These are phyloP conservation scores for Neurospora tetraspora DNA, from an alignment of 495 filamentous ascomycete species.

Conservation along the genomic window DNA sequence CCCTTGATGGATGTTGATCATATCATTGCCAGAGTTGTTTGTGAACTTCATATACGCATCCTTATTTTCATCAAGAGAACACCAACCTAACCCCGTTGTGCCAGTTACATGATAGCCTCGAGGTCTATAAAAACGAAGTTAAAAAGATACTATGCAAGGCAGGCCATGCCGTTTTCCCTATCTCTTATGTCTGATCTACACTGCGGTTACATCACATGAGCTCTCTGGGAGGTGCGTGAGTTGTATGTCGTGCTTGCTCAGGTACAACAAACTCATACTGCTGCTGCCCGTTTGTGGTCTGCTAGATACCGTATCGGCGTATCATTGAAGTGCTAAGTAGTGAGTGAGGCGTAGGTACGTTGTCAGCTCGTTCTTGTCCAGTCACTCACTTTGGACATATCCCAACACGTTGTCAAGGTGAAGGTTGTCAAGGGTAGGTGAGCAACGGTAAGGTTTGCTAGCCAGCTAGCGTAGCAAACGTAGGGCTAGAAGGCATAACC, in stretches of 20 bases:
- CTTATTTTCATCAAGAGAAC: neutral
- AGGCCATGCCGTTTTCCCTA: neutral
- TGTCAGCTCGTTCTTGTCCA: neutral
- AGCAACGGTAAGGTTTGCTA: neutral
- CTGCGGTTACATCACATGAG: neutral
- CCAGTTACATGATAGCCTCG: neutral
- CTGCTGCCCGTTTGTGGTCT: neutral
- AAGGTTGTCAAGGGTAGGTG: neutral
- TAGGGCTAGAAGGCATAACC: neutral
- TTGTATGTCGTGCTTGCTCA: neutral
- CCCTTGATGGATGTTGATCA: neutral
- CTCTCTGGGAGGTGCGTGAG: neutral
- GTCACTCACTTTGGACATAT: neutral
- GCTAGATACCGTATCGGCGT: neutral
- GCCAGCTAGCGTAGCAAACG: neutral
- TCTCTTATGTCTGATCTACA: neutral
- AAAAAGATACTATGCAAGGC: neutral
- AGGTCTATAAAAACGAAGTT: neutral
- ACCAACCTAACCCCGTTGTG: neutral
- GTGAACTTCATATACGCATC: neutral
- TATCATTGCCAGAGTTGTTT: neutral
- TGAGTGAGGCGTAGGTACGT: neutral
- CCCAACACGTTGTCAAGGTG: neutral
- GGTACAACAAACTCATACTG: neutral
- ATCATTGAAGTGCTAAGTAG: neutral